phyloP scores from a whole-genome alignment of 306 rosid species.

The Dryas octopetala region DNA sequence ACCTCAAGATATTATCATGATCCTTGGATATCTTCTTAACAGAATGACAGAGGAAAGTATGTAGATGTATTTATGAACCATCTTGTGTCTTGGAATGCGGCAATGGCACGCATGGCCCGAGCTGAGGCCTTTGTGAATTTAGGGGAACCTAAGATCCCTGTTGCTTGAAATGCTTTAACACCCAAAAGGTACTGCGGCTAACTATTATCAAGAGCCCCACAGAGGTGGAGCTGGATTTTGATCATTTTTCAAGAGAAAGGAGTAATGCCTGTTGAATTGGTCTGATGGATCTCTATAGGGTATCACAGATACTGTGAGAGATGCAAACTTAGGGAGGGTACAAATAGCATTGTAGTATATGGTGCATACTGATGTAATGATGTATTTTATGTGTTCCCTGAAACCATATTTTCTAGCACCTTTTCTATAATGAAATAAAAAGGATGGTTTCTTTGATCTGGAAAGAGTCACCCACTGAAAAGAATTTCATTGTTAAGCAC shows the following conservation, averaged over 20 bases:
- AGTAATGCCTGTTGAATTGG: not conserved
- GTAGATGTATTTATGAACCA: constrained; percentile 72
- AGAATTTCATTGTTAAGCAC: not conserved
- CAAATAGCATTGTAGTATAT: not conserved
- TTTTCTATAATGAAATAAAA: not conserved
- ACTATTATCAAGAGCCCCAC: not conserved
- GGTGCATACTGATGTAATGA: not conserved
- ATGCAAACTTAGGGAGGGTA: not conserved
- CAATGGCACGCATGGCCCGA: constrained; percentile 56
- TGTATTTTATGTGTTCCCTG: not conserved
- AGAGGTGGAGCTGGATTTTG: not conserved
- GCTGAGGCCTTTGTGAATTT: constrained; percentile 81
- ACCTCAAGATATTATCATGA: constrained; percentile 13
- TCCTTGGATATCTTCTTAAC: constrained; percentile 31
- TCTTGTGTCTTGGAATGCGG: constrained; percentile 91
- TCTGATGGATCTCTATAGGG: not conserved
- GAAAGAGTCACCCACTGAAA: not conserved
- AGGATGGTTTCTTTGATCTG: not conserved
- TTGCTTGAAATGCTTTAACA: constrained; percentile 44
- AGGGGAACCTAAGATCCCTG: constrained; percentile 87
- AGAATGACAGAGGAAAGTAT: constrained; percentile 82
- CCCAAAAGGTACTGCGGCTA: not conserved
- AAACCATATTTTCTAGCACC: no score
- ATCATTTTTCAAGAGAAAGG: not conserved
- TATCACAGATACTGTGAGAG: not conserved